Evolutionary conservation across 305 asterid genomes (phyloP).

Genomic region (Coffea humblotiana): DNA sequence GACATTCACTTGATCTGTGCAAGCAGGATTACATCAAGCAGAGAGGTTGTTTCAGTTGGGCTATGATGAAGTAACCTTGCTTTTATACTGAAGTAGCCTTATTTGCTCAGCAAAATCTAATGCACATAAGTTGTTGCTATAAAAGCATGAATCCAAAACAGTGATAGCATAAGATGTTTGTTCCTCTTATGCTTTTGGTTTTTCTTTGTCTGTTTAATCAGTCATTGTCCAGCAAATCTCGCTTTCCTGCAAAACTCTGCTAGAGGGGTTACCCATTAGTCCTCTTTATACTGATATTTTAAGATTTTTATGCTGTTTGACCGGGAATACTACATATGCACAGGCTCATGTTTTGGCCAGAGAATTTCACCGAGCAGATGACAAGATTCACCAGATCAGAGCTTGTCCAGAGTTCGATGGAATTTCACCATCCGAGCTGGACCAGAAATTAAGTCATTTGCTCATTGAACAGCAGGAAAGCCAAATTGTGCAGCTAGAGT

Average conservation of each 20-base stretch:
- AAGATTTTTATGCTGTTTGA: conserved; percentile 2
- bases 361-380: conserved; percentile 24
- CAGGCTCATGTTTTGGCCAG: conserved; percentile 40
- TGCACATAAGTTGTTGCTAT: not conserved
- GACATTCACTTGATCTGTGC: not conserved
- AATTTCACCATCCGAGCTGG: conserved; percentile 60
- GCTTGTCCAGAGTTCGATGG: conserved; percentile 34
- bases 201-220: not conserved
- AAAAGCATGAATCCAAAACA: not conserved
- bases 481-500: conserved; percentile 59
- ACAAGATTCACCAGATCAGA: conserved; percentile 11
- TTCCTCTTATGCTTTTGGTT: not conserved
- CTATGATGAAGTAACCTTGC: not conserved
- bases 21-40: not conserved
- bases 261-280: not conserved
- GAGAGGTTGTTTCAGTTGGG: not conserved
- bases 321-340: not conserved
- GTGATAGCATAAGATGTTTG: not conserved
- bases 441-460: conserved; percentile 57
- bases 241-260: not conserved
- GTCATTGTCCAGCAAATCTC: not conserved
- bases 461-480: conserved; percentile 66
- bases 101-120: not conserved
- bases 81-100: not conserved
- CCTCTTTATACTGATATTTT: not conserved